These are phyloP conservation scores for Neonectria ditissima DNA, from an alignment of 2,329 filamentous ascomycete genomes.

Conservation along the genomic window DNA sequence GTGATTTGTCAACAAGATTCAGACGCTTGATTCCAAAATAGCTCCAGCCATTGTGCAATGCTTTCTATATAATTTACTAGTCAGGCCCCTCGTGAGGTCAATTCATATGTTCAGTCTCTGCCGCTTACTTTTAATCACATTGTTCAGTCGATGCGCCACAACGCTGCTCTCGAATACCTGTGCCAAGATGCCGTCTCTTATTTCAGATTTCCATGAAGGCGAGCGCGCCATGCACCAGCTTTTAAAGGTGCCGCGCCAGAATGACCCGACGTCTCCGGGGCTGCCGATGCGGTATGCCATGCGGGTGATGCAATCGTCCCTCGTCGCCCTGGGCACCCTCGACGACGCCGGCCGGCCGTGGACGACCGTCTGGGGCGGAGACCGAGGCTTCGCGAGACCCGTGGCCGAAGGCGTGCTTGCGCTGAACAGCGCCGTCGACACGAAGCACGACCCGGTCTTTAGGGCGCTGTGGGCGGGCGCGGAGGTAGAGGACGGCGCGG, in stretches of 20 bases:
- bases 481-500: constrained; percentile 55
- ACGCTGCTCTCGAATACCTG: constrained; percentile 6
- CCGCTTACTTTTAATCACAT: not conserved
- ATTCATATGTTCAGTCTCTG: not conserved
- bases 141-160: not conserved
- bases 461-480: constrained; percentile 67
- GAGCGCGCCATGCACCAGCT: constrained; percentile 74
- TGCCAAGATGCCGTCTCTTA: constrained; percentile 44
- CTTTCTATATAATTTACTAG: not conserved
- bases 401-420: constrained; percentile 74
- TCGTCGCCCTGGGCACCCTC: constrained; percentile 79
- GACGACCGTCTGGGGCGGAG: constrained; percentile 84
- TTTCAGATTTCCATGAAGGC: constrained; percentile 69
- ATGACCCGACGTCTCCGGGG: constrained; percentile 76
- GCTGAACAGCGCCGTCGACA: constrained; percentile 71
- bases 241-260: constrained; percentile 65
- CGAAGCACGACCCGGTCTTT: constrained; percentile 76
- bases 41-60: not conserved
- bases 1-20: constrained; percentile 30
- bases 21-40: constrained; percentile 1
- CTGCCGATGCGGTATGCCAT: constrained; percentile 71
- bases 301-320: constrained; percentile 71
- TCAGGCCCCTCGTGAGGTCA: not conserved
- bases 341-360: constrained; percentile 76
- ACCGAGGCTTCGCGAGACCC: constrained; percentile 73